These are phyloP conservation scores for Aspergillus asperescens DNA, from an alignment of 495 filamentous ascomycete species.

Conservation along the genomic window DNA sequence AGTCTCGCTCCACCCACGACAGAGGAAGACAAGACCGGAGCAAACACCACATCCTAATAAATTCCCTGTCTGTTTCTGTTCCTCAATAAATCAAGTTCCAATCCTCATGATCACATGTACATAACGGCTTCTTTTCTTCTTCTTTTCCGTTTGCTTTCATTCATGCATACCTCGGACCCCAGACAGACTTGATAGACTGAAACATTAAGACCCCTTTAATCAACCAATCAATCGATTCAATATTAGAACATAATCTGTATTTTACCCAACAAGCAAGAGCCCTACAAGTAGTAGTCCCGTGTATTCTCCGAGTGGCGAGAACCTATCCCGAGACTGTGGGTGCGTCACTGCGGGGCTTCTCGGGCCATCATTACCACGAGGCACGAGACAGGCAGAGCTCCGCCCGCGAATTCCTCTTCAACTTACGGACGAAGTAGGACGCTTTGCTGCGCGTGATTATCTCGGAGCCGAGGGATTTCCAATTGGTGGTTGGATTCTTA, in stretches of 20 bases:
- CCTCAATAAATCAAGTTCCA: neutral
- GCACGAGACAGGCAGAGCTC: too few species aligned
- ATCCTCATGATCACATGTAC: neutral
- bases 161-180: neutral
- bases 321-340: neutral
- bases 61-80: neutral
- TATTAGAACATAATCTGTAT: neutral
- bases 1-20: conserved; percentile 44
- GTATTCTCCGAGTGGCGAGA: neutral
- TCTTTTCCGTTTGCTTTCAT: neutral
- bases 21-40: conserved; percentile 18
- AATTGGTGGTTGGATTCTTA: neutral
- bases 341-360: neutral
- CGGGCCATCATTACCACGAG: conserved; percentile 6
- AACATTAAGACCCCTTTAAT: conserved; percentile 1
- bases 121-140: conserved; percentile 1
- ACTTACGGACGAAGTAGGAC: neutral
- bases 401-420: neutral
- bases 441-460: neutral
- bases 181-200: conserved; percentile 6
- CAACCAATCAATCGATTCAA: neutral
- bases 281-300: neutral
- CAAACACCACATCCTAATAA: conserved; percentile 21
- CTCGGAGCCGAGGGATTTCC: neutral
- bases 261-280: neutral